Conservation (phyloP, 2,329 filamentous ascomycete species). For the Blumeria hordei region DNA sequence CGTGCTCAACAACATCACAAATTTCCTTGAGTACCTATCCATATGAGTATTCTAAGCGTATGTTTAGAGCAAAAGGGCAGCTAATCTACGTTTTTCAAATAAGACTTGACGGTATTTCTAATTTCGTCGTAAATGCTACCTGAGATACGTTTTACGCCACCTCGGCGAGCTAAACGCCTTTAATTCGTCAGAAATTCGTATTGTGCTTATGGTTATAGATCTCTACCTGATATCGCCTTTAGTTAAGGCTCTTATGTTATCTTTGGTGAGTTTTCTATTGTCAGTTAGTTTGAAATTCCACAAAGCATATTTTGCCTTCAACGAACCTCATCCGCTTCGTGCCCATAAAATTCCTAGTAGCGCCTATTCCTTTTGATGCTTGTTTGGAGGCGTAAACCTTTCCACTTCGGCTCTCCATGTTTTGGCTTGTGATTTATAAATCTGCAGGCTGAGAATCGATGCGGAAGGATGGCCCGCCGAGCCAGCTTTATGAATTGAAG, state of each 20-base stretch:
- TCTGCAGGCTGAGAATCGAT: neutral
- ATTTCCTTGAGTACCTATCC: slow-evolving; percentile 27
- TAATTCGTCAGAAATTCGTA: neutral
- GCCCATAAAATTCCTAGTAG: slow-evolving; percentile 2
- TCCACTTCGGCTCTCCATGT: neutral
- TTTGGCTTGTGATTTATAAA: neutral
- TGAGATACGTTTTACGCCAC: slow-evolving; percentile 54
- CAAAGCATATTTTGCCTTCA: neutral
- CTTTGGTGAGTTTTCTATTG: slow-evolving; percentile 23
- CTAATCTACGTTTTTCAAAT: slow-evolving; percentile 22
- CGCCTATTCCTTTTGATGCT: neutral
- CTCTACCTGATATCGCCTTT: slow-evolving; percentile 29
- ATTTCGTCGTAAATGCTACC: slow-evolving; percentile 36
- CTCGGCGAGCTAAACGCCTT: slow-evolving; percentile 45
- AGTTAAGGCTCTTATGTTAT: slow-evolving; percentile 26
- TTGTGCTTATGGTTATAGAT: neutral
- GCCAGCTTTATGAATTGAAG: too few species aligned
- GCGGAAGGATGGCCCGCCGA: neutral
- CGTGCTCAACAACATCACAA: slow-evolving; percentile 27
- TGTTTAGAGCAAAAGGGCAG: neutral
- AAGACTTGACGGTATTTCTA: slow-evolving; percentile 24
- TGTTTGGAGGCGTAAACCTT: neutral
- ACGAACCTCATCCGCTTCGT: slow-evolving; percentile 2
- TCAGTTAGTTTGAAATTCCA: neutral
- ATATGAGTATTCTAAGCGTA: neutral